These are phyloP conservation scores for Dendrobium nobile DNA, from an alignment of 106 monocot genomes.

Conservation along the genomic window DNA sequence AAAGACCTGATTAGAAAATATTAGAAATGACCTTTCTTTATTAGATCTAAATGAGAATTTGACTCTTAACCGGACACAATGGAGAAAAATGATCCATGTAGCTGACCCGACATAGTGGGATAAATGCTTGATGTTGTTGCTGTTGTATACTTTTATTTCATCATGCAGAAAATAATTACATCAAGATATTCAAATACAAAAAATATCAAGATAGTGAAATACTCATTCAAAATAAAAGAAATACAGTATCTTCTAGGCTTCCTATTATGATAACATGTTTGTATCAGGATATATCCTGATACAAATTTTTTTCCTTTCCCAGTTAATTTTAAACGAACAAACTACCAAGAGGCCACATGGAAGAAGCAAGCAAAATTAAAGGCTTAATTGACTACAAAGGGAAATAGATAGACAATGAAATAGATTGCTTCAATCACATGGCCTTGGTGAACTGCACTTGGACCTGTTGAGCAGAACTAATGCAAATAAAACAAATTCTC, in stretches of 20 bases:
- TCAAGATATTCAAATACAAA: too few species aligned
- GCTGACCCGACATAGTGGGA: too few species aligned
- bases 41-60: too few species aligned
- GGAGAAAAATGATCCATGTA: too few species aligned
- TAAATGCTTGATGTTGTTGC: too few species aligned
- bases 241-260: too few species aligned
- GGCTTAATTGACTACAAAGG: not conserved
- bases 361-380: not conserved
- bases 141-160: not conserved
- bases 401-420: not conserved
- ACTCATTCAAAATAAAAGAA: not conserved
- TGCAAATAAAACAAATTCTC: not conserved
- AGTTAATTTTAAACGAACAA: not conserved
- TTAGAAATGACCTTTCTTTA: too few species aligned
- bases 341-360: not conserved
- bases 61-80: too few species aligned
- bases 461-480: not conserved
- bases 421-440: conserved; percentile 6
- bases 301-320: too few species aligned
- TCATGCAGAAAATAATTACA: not conserved
- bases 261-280: too few species aligned
- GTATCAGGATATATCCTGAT: too few species aligned
- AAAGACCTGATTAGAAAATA: too few species aligned
- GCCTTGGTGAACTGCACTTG: conserved; percentile 9
- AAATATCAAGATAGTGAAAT: not conserved